Evolutionary conservation across 2,329 filamentous ascomycete species (phyloP).

Genomic region (Chrysoporthe cubensis): DNA sequence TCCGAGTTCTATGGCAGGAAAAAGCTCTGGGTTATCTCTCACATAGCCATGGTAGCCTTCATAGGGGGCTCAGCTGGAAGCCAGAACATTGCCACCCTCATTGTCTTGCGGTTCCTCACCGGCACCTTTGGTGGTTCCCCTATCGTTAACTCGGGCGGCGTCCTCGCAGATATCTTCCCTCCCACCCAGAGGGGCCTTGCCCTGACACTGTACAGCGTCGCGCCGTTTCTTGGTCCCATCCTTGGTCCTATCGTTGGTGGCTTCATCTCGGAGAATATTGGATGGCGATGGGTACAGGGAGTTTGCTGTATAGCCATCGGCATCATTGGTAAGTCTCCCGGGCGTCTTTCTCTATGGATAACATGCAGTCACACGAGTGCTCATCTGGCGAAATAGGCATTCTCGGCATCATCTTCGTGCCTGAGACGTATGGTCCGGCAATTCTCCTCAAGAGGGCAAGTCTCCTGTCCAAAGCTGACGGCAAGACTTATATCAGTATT

Average conservation of each 20-base stretch:
- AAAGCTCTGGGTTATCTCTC: constrained; percentile 7
- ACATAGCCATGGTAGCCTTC: constrained; percentile 15
- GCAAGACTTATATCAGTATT: constrained; percentile 31
- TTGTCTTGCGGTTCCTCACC: constrained; percentile 70
- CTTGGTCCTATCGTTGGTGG: constrained; percentile 31
- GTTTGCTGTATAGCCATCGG: constrained; percentile 24
- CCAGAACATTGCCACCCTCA: constrained; percentile 60
- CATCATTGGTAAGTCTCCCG: constrained; percentile 33
- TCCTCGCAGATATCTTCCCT: constrained; percentile 63
- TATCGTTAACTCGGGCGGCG: constrained; percentile 44
- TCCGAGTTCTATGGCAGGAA: constrained; percentile 32
- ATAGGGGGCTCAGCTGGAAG: constrained; percentile 58
- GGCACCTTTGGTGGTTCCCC: constrained; percentile 62
- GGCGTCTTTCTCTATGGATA: constrained; percentile 29
- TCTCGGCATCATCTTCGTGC: constrained; percentile 14
- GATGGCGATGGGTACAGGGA: constrained; percentile 43
- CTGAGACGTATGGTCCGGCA: constrained; percentile 31
- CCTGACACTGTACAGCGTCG: constrained; percentile 42
- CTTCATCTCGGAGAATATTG: constrained; percentile 37
- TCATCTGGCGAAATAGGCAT: background rate
- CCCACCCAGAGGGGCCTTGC: constrained; percentile 53
- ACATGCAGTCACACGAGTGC: constrained; percentile 12
- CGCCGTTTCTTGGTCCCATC: constrained; percentile 35
- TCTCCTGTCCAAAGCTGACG: constrained; percentile 4
- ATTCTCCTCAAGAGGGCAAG: constrained; percentile 5